Evolutionary conservation across 2,329 filamentous ascomycete species (phyloP), one percentile per base, ranked within the genome.

Genomic region (Monilinia fructicola): DNA sequence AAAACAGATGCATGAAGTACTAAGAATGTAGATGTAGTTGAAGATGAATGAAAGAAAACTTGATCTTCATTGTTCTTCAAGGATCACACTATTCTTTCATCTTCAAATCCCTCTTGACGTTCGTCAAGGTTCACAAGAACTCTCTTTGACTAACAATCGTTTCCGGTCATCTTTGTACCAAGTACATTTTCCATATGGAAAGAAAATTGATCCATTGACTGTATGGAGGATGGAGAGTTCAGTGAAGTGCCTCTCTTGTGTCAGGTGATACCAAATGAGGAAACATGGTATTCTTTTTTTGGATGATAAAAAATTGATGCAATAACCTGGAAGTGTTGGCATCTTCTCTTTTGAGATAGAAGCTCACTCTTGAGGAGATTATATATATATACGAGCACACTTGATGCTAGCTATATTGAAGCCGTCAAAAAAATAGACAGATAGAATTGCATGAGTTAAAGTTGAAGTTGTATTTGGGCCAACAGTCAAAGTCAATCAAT

Each of bases 71-170:
- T 60, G 44, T 60, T 60, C 58, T 38, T 23, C 21, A 23, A 50
- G 31, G 31, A 50, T 38, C 28, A 50, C 28, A 38, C 26, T 6
- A n/a, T 60, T 50, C 58, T 60, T 60, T 60, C 58, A 60, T 38
- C 26, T 48, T 26, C 28, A 14, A 50, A 38, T 60, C 28, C 28
- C n/a, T 38, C 50, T 38, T 21, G 38, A 35, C 14, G 1, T 38
- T 50, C 9, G 14, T n/a, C 44, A 7, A 23, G 3, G 4, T 44
- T 48, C 28, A 26, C 9, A 35, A 35, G 31, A 31, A 21, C 21
- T 38, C 14, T 60, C 58, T 60, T 60, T 60, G 58, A 60, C 23
- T 48, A 26, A 38, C 28, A 26, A 60, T 21, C n/a, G 44, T 50
- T 60, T 60, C n/a, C 58, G 14, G 44, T 28, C 58, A 60, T 28